Base-by-base conservation (phyloP, 2,329 filamentous ascomycete species). In the Trichophyton mentagrophytes region DNA sequence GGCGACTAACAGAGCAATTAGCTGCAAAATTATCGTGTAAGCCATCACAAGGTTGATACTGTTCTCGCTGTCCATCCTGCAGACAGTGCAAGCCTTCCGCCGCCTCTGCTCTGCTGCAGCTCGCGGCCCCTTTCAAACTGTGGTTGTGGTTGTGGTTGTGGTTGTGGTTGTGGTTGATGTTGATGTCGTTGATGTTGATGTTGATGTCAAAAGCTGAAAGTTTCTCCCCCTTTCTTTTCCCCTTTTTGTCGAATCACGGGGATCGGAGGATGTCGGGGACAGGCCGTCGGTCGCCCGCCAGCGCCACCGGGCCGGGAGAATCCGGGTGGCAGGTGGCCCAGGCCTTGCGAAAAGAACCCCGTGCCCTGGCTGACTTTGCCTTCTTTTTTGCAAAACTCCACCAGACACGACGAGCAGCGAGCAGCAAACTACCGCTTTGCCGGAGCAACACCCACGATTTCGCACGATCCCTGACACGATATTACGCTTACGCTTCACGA, bases 271-370 rank as follows among this genome's bases (percentile, higher is more conserved):
- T 25, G 49, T 53, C 49, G 49, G 49, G n/a, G 44, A 9, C 17
- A 38, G 4, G 7, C 5, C 44, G 0, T 47, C 20, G 17, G 0
- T 47, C 20, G 17, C 44, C 40, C 44, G 44, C 20, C 8, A 22
- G 49, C 49, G 49, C 49, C 49, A 53, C 49, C 44, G 44, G 22
- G 49, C 49, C 49, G 49, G 49, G 22, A 53, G 49, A 53, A 53
- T 11, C 49, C 49, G 49, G 49, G 49, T n/a, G 49, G 17, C 22
- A n/a, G 49, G 49, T 53, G 49, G 49, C 49, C 49, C 49, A 53
- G 49, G 49, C 49, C 49, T 30, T 17, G 22, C 49, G 22, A 53
- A 53, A 51, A 51, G 17, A 33, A n/a, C 22, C 49, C 22, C 49
- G 49, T 53, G 49, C 49, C 22, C 22, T 33, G 49, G 49, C 49